Evolutionary conservation across 345 rosid genomes (phyloP).

Genomic region (Salix suchowensis): DNA sequence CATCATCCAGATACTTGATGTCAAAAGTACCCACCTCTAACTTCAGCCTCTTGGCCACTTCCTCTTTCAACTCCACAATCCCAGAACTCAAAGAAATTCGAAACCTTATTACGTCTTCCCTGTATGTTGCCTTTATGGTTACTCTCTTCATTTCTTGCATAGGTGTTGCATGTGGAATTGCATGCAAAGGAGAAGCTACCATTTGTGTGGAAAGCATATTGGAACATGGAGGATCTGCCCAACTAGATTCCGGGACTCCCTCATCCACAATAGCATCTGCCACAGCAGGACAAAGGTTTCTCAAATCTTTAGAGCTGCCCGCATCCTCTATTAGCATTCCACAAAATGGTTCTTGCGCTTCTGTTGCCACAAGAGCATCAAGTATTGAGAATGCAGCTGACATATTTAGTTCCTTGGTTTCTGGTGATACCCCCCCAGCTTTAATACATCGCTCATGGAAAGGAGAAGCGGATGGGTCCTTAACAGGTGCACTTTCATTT

Average conservation of each 20-base stretch:
- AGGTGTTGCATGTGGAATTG: conserved; percentile 21
- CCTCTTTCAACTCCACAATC: conserved; percentile 61
- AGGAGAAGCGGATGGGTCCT: conserved; percentile 36
- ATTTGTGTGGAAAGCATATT: conserved; percentile 20
- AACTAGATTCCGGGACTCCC: conserved; percentile 47
- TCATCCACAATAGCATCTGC: conserved; percentile 47
- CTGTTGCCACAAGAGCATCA: conserved; percentile 36
- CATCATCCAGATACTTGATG: conserved; percentile 79
- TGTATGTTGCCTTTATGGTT: conserved; percentile 74
- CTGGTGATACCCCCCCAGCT: conserved; percentile 37
- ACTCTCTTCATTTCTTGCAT: conserved; percentile 39
- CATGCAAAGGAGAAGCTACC: conserved; percentile 21
- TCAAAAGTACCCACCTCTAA: conserved; percentile 70
- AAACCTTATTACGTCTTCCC: conserved; percentile 78
- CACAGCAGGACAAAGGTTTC: conserved; percentile 54
- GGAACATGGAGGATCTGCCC: conserved; percentile 33
- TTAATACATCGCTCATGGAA: conserved; percentile 24
- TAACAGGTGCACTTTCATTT: conserved; percentile 35
- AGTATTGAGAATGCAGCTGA: conserved; percentile 44
- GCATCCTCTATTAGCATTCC: conserved; percentile 70
- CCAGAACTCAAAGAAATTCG: conserved; percentile 51
- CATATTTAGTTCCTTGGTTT: conserved; percentile 23
- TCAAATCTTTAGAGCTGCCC: conserved; percentile 83
- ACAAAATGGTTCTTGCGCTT: conserved; percentile 47
- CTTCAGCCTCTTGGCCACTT: conserved; percentile 84